Conservation (phyloP, 805 yeast genomes). For the Candida orba region DNA sequence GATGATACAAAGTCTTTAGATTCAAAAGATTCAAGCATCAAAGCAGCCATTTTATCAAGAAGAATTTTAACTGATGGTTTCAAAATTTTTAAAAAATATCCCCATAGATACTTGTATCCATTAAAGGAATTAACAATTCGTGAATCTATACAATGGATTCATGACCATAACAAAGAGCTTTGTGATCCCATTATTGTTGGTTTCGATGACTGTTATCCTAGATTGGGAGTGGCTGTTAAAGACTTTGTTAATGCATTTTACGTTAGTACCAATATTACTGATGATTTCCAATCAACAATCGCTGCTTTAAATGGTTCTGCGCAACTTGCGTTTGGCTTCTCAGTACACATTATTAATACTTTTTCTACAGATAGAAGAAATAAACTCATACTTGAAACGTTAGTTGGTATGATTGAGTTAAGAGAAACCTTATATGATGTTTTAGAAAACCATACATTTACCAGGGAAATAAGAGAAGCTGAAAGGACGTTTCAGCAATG, state of each 20-base stretch:
- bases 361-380: slow-evolving; percentile 24
- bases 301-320: slow-evolving; percentile 33
- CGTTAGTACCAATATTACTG: slow-evolving; percentile 24
- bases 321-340: slow-evolving; percentile 30
- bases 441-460: slow-evolving; percentile 21
- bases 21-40: slow-evolving; percentile 9
- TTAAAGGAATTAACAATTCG: slow-evolving; percentile 1
- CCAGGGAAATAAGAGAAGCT: slow-evolving; percentile 16
- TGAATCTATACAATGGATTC: slow-evolving; percentile 7
- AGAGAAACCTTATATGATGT: slow-evolving; percentile 25
- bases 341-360: slow-evolving; percentile 28
- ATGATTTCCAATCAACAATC: slow-evolving; percentile 24
- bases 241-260: slow-evolving; percentile 30
- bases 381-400: slow-evolving; percentile 31
- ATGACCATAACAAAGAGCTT: neutral
- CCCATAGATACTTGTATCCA: slow-evolving; percentile 26
- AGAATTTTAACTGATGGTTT: slow-evolving; percentile 25
- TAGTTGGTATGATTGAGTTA: slow-evolving; percentile 33
- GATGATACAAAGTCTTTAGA: slow-evolving; percentile 16
- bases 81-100: slow-evolving; percentile 26
- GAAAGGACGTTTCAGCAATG: slow-evolving; percentile 26
- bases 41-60: slow-evolving; percentile 15
- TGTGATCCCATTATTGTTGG: slow-evolving; percentile 33
- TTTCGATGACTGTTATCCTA: slow-evolving; percentile 29
- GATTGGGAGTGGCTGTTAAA: slow-evolving; percentile 29